phyloP scores from a whole-genome alignment of 768 basidiomycete genomes.

The Calocera viscosa region DNA sequence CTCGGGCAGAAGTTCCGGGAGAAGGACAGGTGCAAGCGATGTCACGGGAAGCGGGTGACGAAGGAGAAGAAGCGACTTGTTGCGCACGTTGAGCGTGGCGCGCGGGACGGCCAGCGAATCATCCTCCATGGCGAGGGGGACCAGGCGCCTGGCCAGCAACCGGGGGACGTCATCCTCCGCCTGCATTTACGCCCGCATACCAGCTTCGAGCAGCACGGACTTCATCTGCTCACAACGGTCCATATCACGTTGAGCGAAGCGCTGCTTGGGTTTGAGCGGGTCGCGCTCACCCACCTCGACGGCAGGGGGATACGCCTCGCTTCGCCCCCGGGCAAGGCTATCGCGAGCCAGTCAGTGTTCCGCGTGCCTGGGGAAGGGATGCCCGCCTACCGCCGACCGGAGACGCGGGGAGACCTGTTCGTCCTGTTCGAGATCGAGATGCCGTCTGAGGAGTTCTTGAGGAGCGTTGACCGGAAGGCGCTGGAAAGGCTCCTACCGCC shows the following conservation, averaged over 20 bases:
- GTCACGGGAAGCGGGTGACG: conserved; percentile 72
- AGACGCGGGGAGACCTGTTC: conserved; percentile 56
- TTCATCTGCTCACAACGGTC: conserved; percentile 66
- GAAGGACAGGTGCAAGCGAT: conserved; percentile 93
- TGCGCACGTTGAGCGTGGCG: conserved; percentile 75
- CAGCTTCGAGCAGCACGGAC: conserved; percentile 71
- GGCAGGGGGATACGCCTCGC: conserved; percentile 76
- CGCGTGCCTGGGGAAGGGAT: conserved; percentile 77
- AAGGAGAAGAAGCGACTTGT: conserved; percentile 85
- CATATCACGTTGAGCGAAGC: conserved; percentile 88
- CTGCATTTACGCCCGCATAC: conserved; percentile 56
- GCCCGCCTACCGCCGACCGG: conserved; percentile 35
- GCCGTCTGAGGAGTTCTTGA: conserved; percentile 70
- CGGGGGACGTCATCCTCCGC: conserved; percentile 85
- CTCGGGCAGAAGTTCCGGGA: conserved; percentile 52
- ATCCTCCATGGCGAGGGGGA: conserved; percentile 87
- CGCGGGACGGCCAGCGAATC: conserved; percentile 70
- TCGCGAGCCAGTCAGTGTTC: conserved; percentile 62
- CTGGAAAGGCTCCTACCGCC: conserved; percentile 59
- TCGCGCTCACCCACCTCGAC: conserved; percentile 83
- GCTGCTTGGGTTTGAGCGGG: conserved; percentile 84
- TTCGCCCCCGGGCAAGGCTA: conserved; percentile 60
- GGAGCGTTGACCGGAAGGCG: conserved; percentile 46
- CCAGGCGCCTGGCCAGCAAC: conserved; percentile 53
- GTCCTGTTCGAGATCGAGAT: conserved; percentile 78